These are phyloP conservation scores for Ophidiomyces ophidiicola DNA, from an alignment of 2,329 filamentous ascomycete genomes.

Conservation along the genomic window DNA sequence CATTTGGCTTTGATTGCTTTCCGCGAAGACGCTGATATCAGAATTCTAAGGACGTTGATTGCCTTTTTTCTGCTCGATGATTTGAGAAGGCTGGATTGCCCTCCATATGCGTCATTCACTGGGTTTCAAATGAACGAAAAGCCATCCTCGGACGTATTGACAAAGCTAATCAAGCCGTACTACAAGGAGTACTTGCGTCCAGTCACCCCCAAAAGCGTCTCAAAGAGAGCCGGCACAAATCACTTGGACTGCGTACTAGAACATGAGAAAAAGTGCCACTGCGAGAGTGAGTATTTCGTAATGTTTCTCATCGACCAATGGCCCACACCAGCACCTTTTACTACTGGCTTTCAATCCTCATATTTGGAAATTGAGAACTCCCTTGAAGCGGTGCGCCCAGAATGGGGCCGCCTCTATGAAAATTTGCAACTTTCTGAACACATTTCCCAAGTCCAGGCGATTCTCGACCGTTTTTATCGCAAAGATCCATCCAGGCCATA, in stretches of 20 bases:
- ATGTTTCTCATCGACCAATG: conserved; percentile 1
- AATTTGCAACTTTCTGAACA: conserved; percentile 39
- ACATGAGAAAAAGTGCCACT: background rate
- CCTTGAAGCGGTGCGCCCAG: conserved; percentile 29
- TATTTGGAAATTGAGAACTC: conserved; percentile 20
- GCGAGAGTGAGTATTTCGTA: background rate
- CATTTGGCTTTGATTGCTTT: background rate
- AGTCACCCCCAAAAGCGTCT: background rate
- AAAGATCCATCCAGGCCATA: background rate
- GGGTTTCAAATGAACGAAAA: background rate
- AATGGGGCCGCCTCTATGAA: conserved; percentile 39
- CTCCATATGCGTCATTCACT: background rate
- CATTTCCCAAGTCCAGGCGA: conserved; percentile 33
- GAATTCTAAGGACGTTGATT: background rate
- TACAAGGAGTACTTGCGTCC: background rate
- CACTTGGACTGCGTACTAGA: background rate
- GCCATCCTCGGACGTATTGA: background rate
- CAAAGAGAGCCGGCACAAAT: background rate
- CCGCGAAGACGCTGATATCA: background rate
- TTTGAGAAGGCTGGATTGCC: background rate
- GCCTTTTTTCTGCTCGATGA: conserved; percentile 7
- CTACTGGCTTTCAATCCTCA: background rate
- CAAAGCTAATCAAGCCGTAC: background rate
- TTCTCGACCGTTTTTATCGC: conserved; percentile 25
- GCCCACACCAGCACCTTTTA: background rate